Base-by-base conservation (phyloP, 495 filamentous ascomycete genomes). In the Penicillium cosmopolitanum region DNA sequence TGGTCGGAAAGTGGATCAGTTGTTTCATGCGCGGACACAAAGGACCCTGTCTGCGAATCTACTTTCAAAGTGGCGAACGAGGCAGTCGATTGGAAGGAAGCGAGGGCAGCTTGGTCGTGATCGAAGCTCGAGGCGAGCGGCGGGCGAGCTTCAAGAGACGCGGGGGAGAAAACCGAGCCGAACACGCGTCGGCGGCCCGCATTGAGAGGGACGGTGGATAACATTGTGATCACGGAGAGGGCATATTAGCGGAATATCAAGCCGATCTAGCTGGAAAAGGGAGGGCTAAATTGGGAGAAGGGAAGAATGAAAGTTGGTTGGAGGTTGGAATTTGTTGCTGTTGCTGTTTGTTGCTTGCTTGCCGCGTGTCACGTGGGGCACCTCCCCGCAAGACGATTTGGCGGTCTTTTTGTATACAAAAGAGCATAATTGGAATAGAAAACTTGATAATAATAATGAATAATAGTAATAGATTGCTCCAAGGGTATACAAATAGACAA, bases 101-200 rank as follows among this genome's bases (percentile, higher is more conserved):
- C 62, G 34, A 51, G 47, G 55, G 66, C 56, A 43, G 57, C 67
- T 33, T 55, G 50, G 5, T 70, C 56, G 46, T 51, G 28, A 35
- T 64, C 55, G 33, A 43, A 56, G 44, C 19, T 55, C 18, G 47
- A 50, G 47, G 50, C 57, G 36, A 54, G 51, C 18, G 60, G 51
- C 44, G 60, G 58, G 18, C 52, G 65, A 50, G 63, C 56, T 61
- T 77, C 71, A 23, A 75, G 61, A 16, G 72, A 73, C 46, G 76
- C 66, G 51, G 80, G 75, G 54, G 81, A 74, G 63, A 85, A 84
- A 31, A 85, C 81, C 16, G 82, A 81, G 53, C 62, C 70, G 62
- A 83, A 82, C 23, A 83, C 73, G 62, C 77, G 79, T 64, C 70
- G 72, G 51, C 77, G 73, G 51, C 67, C 69, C 48, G 63, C 57